Conservation (phyloP, 108 stramenopile species). For the Nannochloropsis gaditana region DNA sequence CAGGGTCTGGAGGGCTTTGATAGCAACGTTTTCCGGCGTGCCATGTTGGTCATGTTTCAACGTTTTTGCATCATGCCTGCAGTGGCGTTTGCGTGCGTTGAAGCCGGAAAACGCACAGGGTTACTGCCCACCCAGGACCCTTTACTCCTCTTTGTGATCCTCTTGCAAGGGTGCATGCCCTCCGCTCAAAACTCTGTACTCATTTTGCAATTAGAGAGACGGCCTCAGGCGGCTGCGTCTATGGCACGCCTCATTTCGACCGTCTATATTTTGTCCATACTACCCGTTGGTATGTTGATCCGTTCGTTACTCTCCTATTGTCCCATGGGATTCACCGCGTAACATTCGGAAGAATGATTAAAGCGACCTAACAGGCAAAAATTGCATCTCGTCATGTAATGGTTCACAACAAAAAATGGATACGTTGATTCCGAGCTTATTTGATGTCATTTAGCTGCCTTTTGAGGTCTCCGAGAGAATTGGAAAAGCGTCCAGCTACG, state of each 20-base stretch:
- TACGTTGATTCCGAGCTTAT: too few relatives aligned
- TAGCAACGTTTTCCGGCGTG: background rate
- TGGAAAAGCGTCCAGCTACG: too few relatives aligned
- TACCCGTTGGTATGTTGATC: background rate
- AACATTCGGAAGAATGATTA: background rate
- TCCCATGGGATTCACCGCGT: background rate
- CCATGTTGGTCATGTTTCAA: background rate
- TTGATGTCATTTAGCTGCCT: too few relatives aligned
- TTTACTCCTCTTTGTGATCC: conserved; percentile 41
- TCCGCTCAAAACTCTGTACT: conserved; percentile 40
- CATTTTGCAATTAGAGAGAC: conserved; percentile 29
- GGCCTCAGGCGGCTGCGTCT: conserved; percentile 25
- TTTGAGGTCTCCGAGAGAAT: too few relatives aligned
- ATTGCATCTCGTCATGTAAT: too few relatives aligned
- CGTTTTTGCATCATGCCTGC: background rate
- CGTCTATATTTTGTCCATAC: background rate
- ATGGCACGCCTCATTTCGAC: conserved; percentile 20
- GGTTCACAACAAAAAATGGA: too few relatives aligned
- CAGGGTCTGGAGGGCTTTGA: background rate
- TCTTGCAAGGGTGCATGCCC: conserved; percentile 38
- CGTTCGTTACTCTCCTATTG: background rate
- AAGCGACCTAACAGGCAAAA: too few relatives aligned
- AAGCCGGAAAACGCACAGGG: background rate
- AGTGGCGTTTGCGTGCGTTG: background rate
- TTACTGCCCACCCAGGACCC: conserved; percentile 27